Evolutionary conservation across 2,329 filamentous ascomycete species (phyloP).

Genomic region (Gaeumannomyces sp.): DNA sequence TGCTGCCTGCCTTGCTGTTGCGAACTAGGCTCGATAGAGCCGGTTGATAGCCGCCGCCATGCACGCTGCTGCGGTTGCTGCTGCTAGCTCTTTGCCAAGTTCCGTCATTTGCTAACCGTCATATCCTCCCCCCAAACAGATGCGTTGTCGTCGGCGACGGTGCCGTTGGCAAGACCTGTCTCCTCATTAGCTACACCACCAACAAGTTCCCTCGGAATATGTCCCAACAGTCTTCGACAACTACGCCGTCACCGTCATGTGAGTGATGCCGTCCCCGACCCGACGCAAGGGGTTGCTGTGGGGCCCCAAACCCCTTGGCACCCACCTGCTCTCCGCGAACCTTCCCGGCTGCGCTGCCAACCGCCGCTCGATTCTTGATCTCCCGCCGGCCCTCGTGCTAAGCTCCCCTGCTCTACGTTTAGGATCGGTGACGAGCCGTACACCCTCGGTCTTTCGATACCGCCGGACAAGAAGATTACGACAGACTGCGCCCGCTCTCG

Average conservation of each 20-base stretch:
- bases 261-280: constrained; percentile 39
- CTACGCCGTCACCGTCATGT: constrained; percentile 99
- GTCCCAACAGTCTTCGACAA: constrained; percentile 99
- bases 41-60: background rate
- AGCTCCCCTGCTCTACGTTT: background rate
- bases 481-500: constrained; percentile 89
- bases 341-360: background rate
- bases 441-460: constrained; percentile 98
- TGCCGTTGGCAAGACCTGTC: constrained; percentile 98
- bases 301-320: background rate
- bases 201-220: constrained; percentile 99
- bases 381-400: background rate
- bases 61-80: background rate
- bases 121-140: constrained; percentile 41
- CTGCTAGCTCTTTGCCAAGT: background rate
- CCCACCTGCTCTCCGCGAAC: background rate
- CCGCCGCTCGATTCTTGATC: background rate
- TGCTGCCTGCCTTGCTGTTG: background rate
- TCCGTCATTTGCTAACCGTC: background rate
- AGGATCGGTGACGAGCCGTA: constrained; percentile 99
- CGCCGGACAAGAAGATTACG: constrained; percentile 98
- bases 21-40: constrained; percentile 2
- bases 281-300: background rate
- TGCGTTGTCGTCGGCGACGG: constrained; percentile 99
- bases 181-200: constrained; percentile 98